These are phyloP conservation scores for Knufia fluminis DNA, from an alignment of 2,329 filamentous ascomycete genomes.

Conservation along the genomic window DNA sequence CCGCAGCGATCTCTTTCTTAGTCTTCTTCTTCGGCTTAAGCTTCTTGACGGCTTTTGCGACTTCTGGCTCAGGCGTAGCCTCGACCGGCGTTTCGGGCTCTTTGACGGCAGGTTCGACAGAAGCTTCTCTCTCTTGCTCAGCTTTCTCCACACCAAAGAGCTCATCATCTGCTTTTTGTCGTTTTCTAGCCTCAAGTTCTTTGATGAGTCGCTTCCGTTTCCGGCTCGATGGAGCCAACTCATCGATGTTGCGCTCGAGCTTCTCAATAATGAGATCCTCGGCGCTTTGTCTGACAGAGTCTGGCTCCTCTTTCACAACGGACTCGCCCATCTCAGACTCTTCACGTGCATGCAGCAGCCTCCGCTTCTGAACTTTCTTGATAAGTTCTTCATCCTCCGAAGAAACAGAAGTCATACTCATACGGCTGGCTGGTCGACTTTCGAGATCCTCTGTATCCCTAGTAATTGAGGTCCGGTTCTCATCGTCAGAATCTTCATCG, in stretches of 20 bases:
- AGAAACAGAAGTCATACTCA: conserved; percentile 45
- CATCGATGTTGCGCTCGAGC: conserved; percentile 27
- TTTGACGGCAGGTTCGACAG: conserved; percentile 33
- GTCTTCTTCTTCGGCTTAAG: conserved; percentile 58
- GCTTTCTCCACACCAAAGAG: conserved; percentile 57
- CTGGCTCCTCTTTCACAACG: conserved; percentile 21
- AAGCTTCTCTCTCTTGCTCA: conserved; percentile 44
- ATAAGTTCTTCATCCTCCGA: conserved; percentile 42
- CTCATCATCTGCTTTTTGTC: conserved; percentile 76
- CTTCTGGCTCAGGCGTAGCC: conserved; percentile 26
- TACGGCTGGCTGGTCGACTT: conserved; percentile 68
- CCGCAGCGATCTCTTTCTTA: conserved; percentile 67
- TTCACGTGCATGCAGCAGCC: conserved; percentile 17
- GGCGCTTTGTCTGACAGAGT: conserved; percentile 16
- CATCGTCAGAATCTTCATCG: conserved; percentile 84
- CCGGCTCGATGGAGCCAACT: conserved; percentile 47
- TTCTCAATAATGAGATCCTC: conserved; percentile 24
- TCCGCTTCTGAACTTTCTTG: conserved; percentile 20
- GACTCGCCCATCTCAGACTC: conserved; percentile 23
- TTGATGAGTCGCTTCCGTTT: conserved; percentile 69
- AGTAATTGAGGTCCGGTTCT: conserved; percentile 56
- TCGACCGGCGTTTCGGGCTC: conserved; percentile 30
- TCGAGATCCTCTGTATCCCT: conserved; percentile 79
- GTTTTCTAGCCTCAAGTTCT: conserved; percentile 62
- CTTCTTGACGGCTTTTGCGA: conserved; percentile 42